Evolutionary conservation across 2,329 filamentous ascomycete genomes (phyloP).

Genomic region (Phialophora chinensis): DNA sequence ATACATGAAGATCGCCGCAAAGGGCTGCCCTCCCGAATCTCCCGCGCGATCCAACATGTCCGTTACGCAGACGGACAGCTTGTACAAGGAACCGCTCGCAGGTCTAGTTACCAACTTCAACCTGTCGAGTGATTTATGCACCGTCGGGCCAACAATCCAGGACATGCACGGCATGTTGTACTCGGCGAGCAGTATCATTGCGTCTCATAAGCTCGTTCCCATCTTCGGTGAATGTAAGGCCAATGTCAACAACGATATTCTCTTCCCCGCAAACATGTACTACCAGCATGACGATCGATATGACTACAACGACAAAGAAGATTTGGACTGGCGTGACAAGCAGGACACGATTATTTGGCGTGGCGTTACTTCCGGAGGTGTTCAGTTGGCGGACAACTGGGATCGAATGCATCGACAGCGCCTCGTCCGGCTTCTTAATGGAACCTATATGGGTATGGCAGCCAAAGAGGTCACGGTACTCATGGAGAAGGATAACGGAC

Average conservation of each 20-base stretch:
- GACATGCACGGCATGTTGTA: constrained; percentile 70
- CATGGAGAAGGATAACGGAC: constrained; percentile 36
- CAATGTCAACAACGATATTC: constrained; percentile 71
- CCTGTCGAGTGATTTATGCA: constrained; percentile 66
- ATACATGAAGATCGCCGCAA: constrained; percentile 66
- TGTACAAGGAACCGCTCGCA: constrained; percentile 52
- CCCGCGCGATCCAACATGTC: constrained; percentile 60
- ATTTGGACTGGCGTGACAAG: constrained; percentile 65
- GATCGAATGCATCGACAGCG: constrained; percentile 48
- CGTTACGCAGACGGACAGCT: constrained; percentile 42
- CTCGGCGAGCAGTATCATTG: constrained; percentile 62
- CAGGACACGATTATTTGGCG: constrained; percentile 65
- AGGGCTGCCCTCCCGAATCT: constrained; percentile 64
- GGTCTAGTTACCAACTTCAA: constrained; percentile 69
- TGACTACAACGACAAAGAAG: constrained; percentile 61
- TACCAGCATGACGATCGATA: constrained; percentile 65
- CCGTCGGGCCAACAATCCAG: constrained; percentile 68
- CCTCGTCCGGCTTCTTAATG: constrained; percentile 46
- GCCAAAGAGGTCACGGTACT: constrained; percentile 42
- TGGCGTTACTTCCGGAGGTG: constrained; percentile 68
- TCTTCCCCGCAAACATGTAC: constrained; percentile 73
- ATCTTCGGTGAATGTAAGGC: constrained; percentile 74
- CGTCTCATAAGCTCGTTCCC: constrained; percentile 65
- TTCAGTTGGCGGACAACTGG: constrained; percentile 54
- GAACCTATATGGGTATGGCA: constrained; percentile 41